Percentiles rank a stretch among this genome's conserved stretches.
Evolutionary conservation across 2,329 filamentous ascomycete genomes (phyloP).

Genomic region (Xylaria sp.): DNA sequence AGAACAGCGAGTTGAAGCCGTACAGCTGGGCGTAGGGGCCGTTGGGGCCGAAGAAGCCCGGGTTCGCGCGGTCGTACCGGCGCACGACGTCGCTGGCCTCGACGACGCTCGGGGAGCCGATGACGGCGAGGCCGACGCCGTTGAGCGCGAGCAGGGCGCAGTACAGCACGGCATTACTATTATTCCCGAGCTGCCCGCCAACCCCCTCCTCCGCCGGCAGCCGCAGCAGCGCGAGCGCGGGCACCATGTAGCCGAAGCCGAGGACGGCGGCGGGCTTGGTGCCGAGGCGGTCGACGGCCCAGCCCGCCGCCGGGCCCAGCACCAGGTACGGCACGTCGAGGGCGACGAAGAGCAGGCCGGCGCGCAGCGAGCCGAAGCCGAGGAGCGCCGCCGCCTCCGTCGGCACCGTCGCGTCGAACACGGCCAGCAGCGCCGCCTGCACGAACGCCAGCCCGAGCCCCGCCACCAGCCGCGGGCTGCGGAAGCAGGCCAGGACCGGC

Average conservation of each 20-base stretch:
- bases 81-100: constrained; percentile 59
- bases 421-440: constrained; percentile 44
- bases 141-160: constrained; percentile 42
- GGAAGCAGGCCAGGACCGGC: constrained; percentile 51
- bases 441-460: constrained; percentile 45
- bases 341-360: constrained; percentile 43
- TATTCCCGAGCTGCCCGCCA: not conserved
- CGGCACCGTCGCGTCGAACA: constrained; percentile 45
- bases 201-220: constrained; percentile 52
- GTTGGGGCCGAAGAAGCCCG: constrained; percentile 55
- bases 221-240: constrained; percentile 62
- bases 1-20: constrained; percentile 65
- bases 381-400: constrained; percentile 42
- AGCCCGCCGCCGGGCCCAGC: constrained; percentile 39
- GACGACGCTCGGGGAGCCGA: constrained; percentile 58
- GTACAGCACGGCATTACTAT: constrained; percentile 29
- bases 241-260: constrained; percentile 56
- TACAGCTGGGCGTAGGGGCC: constrained; percentile 69
- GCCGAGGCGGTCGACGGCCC: constrained; percentile 42
- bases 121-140: constrained; percentile 55
- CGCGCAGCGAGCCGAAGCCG: constrained; percentile 39
- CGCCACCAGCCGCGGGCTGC: constrained; percentile 43
- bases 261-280: constrained; percentile 37
- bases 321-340: constrained; percentile 41
- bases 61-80: constrained; percentile 58